Evolutionary conservation across 805 yeast genomes (phyloP).

Genomic region (Teunomyces cretensis): DNA sequence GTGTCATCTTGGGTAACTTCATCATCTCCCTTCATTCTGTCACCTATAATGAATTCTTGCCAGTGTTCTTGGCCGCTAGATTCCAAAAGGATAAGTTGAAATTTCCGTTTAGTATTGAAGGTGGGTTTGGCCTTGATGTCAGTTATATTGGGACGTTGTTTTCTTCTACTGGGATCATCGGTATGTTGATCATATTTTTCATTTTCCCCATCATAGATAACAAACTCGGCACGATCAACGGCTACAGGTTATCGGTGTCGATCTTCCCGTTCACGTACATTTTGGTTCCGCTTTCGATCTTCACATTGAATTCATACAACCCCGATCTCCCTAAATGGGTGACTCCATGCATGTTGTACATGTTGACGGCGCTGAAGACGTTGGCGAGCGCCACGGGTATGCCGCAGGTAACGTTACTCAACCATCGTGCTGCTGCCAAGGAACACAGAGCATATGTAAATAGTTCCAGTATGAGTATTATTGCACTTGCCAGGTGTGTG

Average conservation of each 20-base stretch:
- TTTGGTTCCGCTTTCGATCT: slow-evolving; percentile 29
- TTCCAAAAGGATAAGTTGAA: slow-evolving; percentile 23
- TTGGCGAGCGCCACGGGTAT: slow-evolving; percentile 35
- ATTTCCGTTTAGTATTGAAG: slow-evolving; percentile 36
- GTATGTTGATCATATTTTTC: slow-evolving; percentile 29
- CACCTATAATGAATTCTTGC: slow-evolving; percentile 36
- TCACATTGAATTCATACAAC: slow-evolving; percentile 30
- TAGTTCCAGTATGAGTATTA: slow-evolving; percentile 31
- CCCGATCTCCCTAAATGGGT: slow-evolving; percentile 28
- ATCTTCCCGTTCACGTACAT: slow-evolving; percentile 34
- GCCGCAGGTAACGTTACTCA: slow-evolving; percentile 35
- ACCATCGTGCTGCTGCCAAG: slow-evolving; percentile 35
- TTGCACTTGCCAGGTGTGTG: slow-evolving; percentile 31
- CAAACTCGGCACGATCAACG: slow-evolving; percentile 28
- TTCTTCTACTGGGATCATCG: slow-evolving; percentile 37
- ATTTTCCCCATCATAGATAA: slow-evolving; percentile 36
- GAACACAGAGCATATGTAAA: slow-evolving; percentile 37
- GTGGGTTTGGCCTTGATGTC: slow-evolving; percentile 36
- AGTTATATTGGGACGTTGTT: slow-evolving; percentile 35
- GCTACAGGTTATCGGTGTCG: slow-evolving; percentile 30
- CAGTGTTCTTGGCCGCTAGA: slow-evolving; percentile 35
- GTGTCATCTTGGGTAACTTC: slow-evolving; percentile 33
- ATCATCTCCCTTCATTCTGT: slow-evolving; percentile 33
- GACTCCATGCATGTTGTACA: slow-evolving; percentile 26
- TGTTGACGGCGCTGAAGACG: slow-evolving; percentile 30